phyloP scores from a whole-genome alignment of 2,329 filamentous ascomycete species.

The Hymenoscyphus fraxineus region DNA sequence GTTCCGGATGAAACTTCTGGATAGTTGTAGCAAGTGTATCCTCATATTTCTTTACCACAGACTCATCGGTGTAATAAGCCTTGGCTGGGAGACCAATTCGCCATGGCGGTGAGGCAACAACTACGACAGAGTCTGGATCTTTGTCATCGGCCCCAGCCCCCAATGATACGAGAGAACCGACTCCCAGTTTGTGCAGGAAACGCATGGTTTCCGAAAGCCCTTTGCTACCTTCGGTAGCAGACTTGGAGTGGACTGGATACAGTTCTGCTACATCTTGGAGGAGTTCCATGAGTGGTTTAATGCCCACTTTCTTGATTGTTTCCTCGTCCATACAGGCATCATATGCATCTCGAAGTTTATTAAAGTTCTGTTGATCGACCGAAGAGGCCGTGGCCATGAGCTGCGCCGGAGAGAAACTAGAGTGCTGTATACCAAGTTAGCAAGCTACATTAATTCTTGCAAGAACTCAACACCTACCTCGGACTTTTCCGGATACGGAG shows the following conservation, averaged over 20 bases:
- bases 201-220: conserved; percentile 44
- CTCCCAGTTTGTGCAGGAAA: conserved; percentile 44
- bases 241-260: conserved; percentile 36
- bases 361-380: conserved; percentile 59
- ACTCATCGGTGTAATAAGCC: conserved; percentile 55
- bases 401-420: conserved; percentile 45
- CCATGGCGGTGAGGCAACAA: conserved; percentile 43
- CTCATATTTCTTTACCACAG: conserved; percentile 50
- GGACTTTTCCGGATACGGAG: conserved; percentile 46
- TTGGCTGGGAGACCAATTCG: conserved; percentile 58
- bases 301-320: conserved; percentile 50
- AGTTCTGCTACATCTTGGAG: conserved; percentile 49
- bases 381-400: conserved; percentile 38
- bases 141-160: conserved; percentile 37
- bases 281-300: conserved; percentile 52
- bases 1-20: conserved; percentile 23
- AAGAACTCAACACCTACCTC: conserved; percentile 28
- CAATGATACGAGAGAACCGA: conserved; percentile 36
- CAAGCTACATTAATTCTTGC: not conserved
- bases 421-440: conserved; percentile 39
- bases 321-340: conserved; percentile 63
- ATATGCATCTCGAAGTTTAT: conserved; percentile 62
- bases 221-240: not conserved
- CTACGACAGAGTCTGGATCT: conserved; percentile 50
- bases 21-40: conserved; percentile 36